Percentiles rank a stretch among this genome's conserved stretches.
These are phyloP conservation scores for Ajuga chamaepitys DNA, from an alignment of 257 asterid genomes.

Conservation along the genomic window DNA sequence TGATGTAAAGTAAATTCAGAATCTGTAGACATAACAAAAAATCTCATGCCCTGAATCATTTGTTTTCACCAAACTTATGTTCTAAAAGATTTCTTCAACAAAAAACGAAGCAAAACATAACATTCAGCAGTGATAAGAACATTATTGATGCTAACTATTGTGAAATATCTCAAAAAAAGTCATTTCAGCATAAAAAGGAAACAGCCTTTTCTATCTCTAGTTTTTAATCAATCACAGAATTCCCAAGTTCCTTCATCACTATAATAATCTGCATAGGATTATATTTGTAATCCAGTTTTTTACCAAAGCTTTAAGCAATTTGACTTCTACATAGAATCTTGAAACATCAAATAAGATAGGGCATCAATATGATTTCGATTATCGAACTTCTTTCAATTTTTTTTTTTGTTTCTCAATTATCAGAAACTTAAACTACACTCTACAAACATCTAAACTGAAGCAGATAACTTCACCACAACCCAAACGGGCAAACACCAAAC, in stretches of 20 bases:
- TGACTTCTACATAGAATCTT: background rate
- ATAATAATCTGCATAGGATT: background rate
- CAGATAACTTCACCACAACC: slow-evolving; percentile 1
- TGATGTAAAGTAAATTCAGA: background rate
- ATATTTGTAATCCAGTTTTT: background rate
- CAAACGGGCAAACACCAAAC: background rate
- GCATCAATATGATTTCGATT: background rate
- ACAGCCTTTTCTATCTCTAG: background rate
- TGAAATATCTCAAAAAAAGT: background rate
- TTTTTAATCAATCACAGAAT: background rate
- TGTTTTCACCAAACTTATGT: background rate
- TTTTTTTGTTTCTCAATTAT: too few species aligned
- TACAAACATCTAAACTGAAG: background rate
- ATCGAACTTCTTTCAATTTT: too few species aligned
- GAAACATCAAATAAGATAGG: background rate
- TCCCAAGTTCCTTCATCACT: background rate
- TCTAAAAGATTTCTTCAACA: background rate
- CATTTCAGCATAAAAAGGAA: slow-evolving; percentile 2
- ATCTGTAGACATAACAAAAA: background rate
- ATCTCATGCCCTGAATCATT: background rate
- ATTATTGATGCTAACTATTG: background rate
- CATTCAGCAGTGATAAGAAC: background rate
- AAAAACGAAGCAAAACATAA: background rate
- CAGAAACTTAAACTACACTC: background rate
- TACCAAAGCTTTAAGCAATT: background rate